Conservation (phyloP, 441 rosid genomes). For the Geranium incanum region DNA sequence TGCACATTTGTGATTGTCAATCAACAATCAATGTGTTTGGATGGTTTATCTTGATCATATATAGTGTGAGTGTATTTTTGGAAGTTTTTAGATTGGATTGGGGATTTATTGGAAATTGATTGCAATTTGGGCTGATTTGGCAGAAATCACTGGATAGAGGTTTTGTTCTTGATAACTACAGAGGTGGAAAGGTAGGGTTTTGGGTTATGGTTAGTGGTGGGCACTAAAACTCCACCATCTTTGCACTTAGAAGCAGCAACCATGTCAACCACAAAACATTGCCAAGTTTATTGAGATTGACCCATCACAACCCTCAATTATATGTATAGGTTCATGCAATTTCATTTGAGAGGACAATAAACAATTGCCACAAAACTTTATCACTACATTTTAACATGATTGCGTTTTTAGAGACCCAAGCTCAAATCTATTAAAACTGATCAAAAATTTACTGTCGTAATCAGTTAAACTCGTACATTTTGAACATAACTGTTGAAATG, state of each 20-base stretch:
- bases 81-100: neutral
- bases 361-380: too few relatives aligned
- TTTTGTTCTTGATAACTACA: neutral
- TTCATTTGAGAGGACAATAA: too few relatives aligned
- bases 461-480: too few relatives aligned
- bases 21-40: neutral
- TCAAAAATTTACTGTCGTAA: too few relatives aligned
- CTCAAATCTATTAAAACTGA: too few relatives aligned
- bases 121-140: neutral
- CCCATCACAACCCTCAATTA: neutral
- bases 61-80: neutral
- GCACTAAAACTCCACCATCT: neutral
- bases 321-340: too few relatives aligned
- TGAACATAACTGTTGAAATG: too few relatives aligned
- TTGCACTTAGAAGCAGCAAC: neutral
- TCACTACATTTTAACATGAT: too few relatives aligned
- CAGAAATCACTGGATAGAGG: neutral
- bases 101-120: neutral
- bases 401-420: too few relatives aligned
- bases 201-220: neutral
- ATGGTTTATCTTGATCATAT: neutral
- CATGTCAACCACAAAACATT: neutral
- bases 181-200: neutral
- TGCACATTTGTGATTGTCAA: neutral
- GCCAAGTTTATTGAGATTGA: neutral